phyloP scores from a whole-genome alignment of 768 basidiomycete genomes.

The Boletellus emodensis region DNA sequence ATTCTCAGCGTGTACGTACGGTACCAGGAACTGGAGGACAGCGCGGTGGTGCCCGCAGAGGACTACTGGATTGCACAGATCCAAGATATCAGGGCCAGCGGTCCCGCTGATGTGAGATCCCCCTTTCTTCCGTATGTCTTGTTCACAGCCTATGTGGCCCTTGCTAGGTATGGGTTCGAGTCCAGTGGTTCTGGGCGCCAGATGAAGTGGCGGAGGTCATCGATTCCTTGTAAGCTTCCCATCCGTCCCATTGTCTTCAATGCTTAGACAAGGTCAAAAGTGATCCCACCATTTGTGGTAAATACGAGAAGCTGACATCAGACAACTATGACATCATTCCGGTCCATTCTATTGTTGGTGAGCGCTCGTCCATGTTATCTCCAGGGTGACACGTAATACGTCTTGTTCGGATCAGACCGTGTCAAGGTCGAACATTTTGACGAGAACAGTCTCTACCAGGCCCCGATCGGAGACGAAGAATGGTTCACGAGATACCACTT shows the following conservation, averaged over 20 bases:
- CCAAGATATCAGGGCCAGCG: conserved; percentile 37
- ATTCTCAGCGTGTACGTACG: conserved; percentile 34
- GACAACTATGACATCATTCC: conserved; percentile 47
- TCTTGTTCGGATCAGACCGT: conserved; percentile 26
- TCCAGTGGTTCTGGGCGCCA: conserved; percentile 56
- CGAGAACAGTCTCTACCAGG: conserved; percentile 38
- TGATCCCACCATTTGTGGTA: conserved; percentile 36
- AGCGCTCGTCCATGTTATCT: background rate
- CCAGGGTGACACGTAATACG: background rate
- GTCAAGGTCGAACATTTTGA: conserved; percentile 34
- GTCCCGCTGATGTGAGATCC: conserved; percentile 29
- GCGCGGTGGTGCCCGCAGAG: conserved; percentile 21
- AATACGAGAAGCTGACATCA: conserved; percentile 48
- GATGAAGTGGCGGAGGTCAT: conserved; percentile 42
- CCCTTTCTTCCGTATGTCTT: background rate
- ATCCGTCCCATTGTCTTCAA: background rate
- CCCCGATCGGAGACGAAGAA: conserved; percentile 34
- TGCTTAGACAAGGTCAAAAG: conserved; percentile 26
- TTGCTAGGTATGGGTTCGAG: conserved; percentile 47
- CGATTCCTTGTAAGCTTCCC: conserved; percentile 46
- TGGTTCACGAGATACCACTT: conserved; percentile 51
- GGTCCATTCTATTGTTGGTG: conserved; percentile 45
- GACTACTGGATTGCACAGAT: conserved; percentile 54
- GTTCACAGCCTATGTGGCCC: background rate
- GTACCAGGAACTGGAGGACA: conserved; percentile 1